phyloP scores from a whole-genome alignment of 2,329 filamentous ascomycete species.

The Aspergillus candidus region DNA sequence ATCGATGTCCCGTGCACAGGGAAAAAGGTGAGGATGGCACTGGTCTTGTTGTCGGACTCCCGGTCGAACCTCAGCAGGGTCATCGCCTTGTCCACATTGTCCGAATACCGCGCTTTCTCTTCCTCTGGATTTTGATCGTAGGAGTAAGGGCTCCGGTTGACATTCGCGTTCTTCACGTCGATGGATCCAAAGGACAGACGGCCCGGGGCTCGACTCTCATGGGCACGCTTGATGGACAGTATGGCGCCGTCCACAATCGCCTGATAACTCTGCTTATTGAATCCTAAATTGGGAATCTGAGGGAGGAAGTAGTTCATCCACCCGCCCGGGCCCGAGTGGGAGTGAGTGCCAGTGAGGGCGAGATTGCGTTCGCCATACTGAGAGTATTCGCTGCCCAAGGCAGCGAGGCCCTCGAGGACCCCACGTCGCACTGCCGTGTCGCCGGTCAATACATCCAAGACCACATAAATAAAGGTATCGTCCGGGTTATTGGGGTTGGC shows the following conservation, averaged over 20 bases:
- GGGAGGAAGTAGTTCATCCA: constrained; percentile 94
- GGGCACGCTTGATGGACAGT: constrained; percentile 73
- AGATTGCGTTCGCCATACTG: constrained; percentile 75
- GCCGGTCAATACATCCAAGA: constrained; percentile 79
- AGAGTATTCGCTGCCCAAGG: constrained; percentile 64
- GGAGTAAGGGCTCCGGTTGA: constrained; percentile 81
- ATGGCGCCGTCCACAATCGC: constrained; percentile 84
- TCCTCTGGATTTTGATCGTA: constrained; percentile 78
- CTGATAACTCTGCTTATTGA: constrained; percentile 77
- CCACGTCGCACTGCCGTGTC: constrained; percentile 84
- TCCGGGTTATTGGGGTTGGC: constrained; percentile 59
- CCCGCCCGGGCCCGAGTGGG: constrained; percentile 82
- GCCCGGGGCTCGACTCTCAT: constrained; percentile 64
- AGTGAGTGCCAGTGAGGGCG: constrained; percentile 87
- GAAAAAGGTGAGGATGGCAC: constrained; percentile 84
- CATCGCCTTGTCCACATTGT: constrained; percentile 67
- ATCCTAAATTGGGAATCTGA: constrained; percentile 82
- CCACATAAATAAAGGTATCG: constrained; percentile 78
- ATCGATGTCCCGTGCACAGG: constrained; percentile 88
- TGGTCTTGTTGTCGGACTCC: constrained; percentile 65
- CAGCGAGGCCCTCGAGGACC: constrained; percentile 68
- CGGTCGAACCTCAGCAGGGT: constrained; percentile 74
- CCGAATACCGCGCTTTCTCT: constrained; percentile 64
- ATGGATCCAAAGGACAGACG: constrained; percentile 64
- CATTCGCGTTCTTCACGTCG: constrained; percentile 68